Evolutionary conservation across 805 yeast species (phyloP).

Genomic region (Ogataea sp.): DNA sequence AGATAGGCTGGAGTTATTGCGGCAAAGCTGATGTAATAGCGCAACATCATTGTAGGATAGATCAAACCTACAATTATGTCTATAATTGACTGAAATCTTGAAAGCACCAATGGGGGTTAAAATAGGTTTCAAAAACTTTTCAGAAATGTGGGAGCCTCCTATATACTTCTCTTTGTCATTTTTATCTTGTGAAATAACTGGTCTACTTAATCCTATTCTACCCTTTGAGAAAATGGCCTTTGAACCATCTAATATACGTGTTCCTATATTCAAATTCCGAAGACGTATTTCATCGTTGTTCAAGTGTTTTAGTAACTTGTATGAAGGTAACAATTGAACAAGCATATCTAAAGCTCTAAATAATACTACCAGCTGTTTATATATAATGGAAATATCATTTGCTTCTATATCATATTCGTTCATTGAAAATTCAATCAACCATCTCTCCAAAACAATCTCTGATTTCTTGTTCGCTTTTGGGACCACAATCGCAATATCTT

Average conservation of each 20-base stretch:
- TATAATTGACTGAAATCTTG: conserved; percentile 68
- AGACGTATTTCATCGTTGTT: conserved; percentile 17
- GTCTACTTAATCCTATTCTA: conserved; percentile 73
- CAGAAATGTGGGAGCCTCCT: conserved; percentile 45
- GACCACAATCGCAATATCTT: conserved; percentile 43
- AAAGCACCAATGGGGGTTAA: conserved; percentile 70
- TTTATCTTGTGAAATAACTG: conserved; percentile 4
- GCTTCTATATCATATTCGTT: conserved; percentile 26
- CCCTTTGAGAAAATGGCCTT: conserved; percentile 76
- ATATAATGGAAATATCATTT: conserved; percentile 57
- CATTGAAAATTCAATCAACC: conserved; percentile 79
- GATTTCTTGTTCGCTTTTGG: conserved; percentile 55
- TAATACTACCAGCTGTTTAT: conserved; percentile 65
- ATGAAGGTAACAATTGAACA: conserved; percentile 63
- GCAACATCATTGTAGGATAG: conserved; percentile 53
- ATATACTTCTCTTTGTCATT: background rate
- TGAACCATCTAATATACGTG: conserved; percentile 67
- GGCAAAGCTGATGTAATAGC: conserved; percentile 32
- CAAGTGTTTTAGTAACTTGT: conserved; percentile 43
- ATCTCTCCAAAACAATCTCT: conserved; percentile 90
- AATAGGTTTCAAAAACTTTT: conserved; percentile 60
- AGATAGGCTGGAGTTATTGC: background rate
- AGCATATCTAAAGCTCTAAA: conserved; percentile 69
- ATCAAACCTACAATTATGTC: conserved; percentile 62
- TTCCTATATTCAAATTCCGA: conserved; percentile 35